These are phyloP conservation scores for Amorphotheca resinae DNA, from an alignment of 495 filamentous ascomycete genomes.

Conservation along the genomic window DNA sequence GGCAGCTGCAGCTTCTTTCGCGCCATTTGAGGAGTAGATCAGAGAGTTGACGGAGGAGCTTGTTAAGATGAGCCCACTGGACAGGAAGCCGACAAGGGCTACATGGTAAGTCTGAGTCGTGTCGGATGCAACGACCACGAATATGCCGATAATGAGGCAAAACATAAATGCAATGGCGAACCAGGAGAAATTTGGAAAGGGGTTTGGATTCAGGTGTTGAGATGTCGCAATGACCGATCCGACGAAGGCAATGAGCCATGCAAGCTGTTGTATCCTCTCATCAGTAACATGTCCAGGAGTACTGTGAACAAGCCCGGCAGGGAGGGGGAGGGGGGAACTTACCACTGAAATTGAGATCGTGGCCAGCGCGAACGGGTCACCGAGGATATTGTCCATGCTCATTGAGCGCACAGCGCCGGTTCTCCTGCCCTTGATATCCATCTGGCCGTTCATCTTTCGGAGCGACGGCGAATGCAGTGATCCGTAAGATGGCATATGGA, in stretches of 20 bases:
- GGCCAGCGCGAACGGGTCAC: slow-evolving; percentile 91
- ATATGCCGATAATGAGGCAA: slow-evolving; percentile 65
- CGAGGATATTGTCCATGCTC: slow-evolving; percentile 76
- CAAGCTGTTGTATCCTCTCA: slow-evolving; percentile 47
- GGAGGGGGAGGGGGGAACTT: slow-evolving; percentile 27
- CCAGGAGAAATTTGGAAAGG: slow-evolving; percentile 80
- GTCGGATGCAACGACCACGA: slow-evolving; percentile 69
- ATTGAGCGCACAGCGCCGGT: slow-evolving; percentile 28
- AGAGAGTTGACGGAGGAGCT: slow-evolving; percentile 72
- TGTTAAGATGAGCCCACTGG: slow-evolving; percentile 68
- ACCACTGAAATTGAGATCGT: slow-evolving; percentile 88
- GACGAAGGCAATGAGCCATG: slow-evolving; percentile 89
- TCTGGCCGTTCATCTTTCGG: slow-evolving; percentile 64
- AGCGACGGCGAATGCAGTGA: slow-evolving; percentile 63
- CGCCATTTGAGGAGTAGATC: slow-evolving; percentile 54
- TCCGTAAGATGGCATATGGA: slow-evolving; percentile 61
- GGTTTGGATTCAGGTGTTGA: slow-evolving; percentile 20
- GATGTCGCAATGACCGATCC: slow-evolving; percentile 67
- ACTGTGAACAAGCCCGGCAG: neutral
- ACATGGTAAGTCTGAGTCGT: slow-evolving; percentile 77
- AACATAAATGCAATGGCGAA: slow-evolving; percentile 81
- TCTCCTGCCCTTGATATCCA: slow-evolving; percentile 27
- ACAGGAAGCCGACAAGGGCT: slow-evolving; percentile 80
- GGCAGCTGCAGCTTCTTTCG: slow-evolving; percentile 77
- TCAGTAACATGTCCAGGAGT: neutral